phyloP scores from a whole-genome alignment of 768 basidiomycete genomes.

The Psilocybe cyanescens region DNA sequence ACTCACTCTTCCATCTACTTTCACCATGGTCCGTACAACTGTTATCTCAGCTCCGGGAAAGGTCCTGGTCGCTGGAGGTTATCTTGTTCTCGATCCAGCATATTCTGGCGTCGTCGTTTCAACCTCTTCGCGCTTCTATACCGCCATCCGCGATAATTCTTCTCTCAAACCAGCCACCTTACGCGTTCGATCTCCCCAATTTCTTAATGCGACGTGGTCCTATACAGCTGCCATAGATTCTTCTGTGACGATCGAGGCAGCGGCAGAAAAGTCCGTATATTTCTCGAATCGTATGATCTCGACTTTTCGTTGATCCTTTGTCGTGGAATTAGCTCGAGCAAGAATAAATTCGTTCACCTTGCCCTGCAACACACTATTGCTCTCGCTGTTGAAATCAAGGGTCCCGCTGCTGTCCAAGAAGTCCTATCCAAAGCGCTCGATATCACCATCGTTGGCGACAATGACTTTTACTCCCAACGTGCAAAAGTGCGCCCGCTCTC shows the following conservation, averaged over 20 bases:
- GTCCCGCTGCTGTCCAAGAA: slow-evolving; percentile 42
- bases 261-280: slow-evolving; percentile 42
- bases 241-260: slow-evolving; percentile 35
- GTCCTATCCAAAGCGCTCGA: slow-evolving; percentile 61
- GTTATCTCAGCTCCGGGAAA: slow-evolving; percentile 94
- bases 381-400: slow-evolving; percentile 65
- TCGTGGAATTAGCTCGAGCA: slow-evolving; percentile 41
- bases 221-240: slow-evolving; percentile 57
- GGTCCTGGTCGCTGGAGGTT: slow-evolving; percentile 93
- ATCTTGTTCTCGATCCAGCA: slow-evolving; percentile 89
- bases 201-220: slow-evolving; percentile 77
- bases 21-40: slow-evolving; percentile 53
- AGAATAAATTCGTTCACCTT: slow-evolving; percentile 93
- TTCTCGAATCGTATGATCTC: slow-evolving; percentile 12
- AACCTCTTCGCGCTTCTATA: slow-evolving; percentile 94
- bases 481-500: slow-evolving; percentile 60
- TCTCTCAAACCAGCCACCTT: slow-evolving; percentile 46
- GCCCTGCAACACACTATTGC: slow-evolving; percentile 80
- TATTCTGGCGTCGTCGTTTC: slow-evolving; percentile 90
- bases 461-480: slow-evolving; percentile 97
- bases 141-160: slow-evolving; percentile 56
- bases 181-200: slow-evolving; percentile 89
- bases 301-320: slow-evolving; percentile 12
- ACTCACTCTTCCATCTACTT: slow-evolving; percentile 13
- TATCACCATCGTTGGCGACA: slow-evolving; percentile 88